phyloP scores from a whole-genome alignment of 1,284 basidiomycete species.

The Moesziomyces sp. region DNA sequence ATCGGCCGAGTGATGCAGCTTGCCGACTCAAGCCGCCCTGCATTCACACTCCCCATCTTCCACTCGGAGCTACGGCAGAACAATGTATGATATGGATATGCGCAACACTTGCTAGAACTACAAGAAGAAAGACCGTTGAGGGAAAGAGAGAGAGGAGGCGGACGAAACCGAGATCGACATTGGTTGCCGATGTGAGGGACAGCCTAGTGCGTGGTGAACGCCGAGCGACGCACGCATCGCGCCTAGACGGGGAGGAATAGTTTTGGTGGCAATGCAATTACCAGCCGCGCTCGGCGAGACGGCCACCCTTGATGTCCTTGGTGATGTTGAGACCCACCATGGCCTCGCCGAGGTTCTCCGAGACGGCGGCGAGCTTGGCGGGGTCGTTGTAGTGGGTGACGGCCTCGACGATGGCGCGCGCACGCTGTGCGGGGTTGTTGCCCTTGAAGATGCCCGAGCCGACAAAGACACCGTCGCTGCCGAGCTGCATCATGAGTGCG shows the following conservation, averaged over 20 bases:
- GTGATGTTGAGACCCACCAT: constrained; percentile 90
- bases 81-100: constrained; percentile 8
- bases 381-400: constrained; percentile 83
- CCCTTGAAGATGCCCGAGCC: constrained; percentile 71
- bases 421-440: constrained; percentile 91
- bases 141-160: constrained; percentile 8
- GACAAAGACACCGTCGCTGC: constrained; percentile 86
- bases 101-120: constrained; percentile 42
- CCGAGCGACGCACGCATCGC: constrained; percentile 2
- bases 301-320: constrained; percentile 65
- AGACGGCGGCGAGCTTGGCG: constrained; percentile 74
- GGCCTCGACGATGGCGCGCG: constrained; percentile 96
- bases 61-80: not conserved
- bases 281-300: constrained; percentile 63
- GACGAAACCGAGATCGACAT: not conserved
- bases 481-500: constrained; percentile 99
- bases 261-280: constrained; percentile 22
- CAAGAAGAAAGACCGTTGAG: constrained; percentile 38
- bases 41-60: too few relatives aligned
- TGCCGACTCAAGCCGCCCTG: too few relatives aligned
- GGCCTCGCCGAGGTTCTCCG: constrained; percentile 86
- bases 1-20: not conserved
- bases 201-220: constrained; percentile 31
- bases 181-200: not conserved
- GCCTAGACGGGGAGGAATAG: not conserved